These are phyloP conservation scores for Inga leiocalycina DNA, from an alignment of 306 rosid genomes.

Conservation along the genomic window DNA sequence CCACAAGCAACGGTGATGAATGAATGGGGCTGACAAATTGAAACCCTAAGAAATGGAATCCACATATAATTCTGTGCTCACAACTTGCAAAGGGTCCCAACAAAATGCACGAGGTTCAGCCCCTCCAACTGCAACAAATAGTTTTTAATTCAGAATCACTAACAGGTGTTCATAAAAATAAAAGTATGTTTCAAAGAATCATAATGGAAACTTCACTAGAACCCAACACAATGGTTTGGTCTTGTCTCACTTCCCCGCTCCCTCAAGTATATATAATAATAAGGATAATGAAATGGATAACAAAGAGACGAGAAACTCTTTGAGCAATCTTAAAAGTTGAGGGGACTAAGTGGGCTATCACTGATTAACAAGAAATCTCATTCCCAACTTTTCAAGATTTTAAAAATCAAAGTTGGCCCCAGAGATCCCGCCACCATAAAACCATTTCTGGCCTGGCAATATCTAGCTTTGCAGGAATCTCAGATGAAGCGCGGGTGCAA, in stretches of 20 bases:
- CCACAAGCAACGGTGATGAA: neutral
- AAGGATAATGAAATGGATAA: neutral
- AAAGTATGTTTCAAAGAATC: neutral
- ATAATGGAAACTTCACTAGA: neutral
- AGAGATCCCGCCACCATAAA: neutral
- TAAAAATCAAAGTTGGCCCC: neutral
- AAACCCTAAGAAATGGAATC: neutral
- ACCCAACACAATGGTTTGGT: neutral
- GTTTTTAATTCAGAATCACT: neutral
- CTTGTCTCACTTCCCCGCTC: conserved; percentile 35
- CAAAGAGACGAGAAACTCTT: neutral
- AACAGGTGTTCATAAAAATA: neutral
- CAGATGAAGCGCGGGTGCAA: conserved; percentile 18
- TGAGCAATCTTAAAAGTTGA: neutral
- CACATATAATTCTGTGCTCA: neutral
- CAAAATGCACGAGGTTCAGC: neutral
- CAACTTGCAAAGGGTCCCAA: conserved; percentile 7
- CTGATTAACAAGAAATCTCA: neutral
- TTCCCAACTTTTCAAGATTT: neutral
- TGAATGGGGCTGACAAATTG: neutral
- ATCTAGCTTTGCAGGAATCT: neutral
- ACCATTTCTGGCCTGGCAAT: neutral
- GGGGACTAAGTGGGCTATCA: neutral
- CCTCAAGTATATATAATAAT: neutral
- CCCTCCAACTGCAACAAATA: conserved; percentile 17